These are phyloP conservation scores for Boletus sensibilis DNA, from an alignment of 768 basidiomycete species.

Conservation along the genomic window DNA sequence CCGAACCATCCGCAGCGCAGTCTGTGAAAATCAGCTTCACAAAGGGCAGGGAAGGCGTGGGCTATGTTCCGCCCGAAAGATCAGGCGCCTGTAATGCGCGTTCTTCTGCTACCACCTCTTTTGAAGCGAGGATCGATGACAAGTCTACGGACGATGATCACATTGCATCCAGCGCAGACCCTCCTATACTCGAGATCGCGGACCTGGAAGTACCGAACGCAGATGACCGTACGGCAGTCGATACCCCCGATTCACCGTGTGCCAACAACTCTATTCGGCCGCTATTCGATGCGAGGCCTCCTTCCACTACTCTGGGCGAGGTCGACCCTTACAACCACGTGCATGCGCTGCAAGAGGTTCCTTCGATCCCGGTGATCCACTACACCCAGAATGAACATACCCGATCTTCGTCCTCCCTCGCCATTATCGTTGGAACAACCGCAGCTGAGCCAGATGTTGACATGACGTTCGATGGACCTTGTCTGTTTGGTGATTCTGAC, in stretches of 20 bases:
- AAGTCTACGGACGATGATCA: background rate
- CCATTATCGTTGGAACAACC: background rate
- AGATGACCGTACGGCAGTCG: background rate
- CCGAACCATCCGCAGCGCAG: background rate
- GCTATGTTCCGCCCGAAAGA: constrained; percentile 11
- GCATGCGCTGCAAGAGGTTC: background rate
- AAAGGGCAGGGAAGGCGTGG: constrained; percentile 28
- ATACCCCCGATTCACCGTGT: background rate
- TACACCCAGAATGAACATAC: background rate
- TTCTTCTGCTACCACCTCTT: background rate
- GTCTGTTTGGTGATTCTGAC: constrained; percentile 33
- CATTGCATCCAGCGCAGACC: background rate
- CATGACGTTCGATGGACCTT: constrained; percentile 23
- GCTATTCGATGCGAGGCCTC: background rate
- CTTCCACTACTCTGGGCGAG: background rate
- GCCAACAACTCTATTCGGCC: background rate
- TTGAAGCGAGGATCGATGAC: background rate
- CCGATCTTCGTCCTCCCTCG: background rate
- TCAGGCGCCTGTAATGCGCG: background rate
- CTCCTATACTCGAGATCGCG: background rate
- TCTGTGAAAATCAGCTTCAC: constrained; percentile 17
- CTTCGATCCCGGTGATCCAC: background rate
- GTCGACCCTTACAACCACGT: background rate
- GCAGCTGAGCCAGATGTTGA: constrained; percentile 1
- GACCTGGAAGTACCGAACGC: background rate